These are phyloP conservation scores for Yamadazyma akitaensis DNA, from an alignment of 805 yeast species.

Conservation along the genomic window DNA sequence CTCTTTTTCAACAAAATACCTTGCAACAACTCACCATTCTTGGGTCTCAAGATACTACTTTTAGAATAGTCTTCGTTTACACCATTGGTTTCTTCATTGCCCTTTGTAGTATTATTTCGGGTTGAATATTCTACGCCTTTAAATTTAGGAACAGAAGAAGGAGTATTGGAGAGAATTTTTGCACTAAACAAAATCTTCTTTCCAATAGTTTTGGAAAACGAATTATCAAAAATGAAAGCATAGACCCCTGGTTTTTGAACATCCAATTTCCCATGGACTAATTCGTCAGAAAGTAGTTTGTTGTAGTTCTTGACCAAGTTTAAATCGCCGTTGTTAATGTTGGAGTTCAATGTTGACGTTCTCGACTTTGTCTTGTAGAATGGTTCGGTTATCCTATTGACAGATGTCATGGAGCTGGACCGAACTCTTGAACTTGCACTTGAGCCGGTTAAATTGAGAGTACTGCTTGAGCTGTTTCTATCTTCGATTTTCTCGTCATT, in stretches of 20 bases:
- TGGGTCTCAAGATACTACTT: slow-evolving; percentile 32
- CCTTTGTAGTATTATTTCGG: slow-evolving; percentile 6
- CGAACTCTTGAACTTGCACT: slow-evolving; percentile 14
- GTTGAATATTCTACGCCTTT: slow-evolving; percentile 3
- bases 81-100: neutral
- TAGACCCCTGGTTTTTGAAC: slow-evolving; percentile 64
- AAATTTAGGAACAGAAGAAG: neutral
- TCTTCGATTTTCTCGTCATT: slow-evolving; percentile 3
- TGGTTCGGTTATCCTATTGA: slow-evolving; percentile 32
- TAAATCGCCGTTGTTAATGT: slow-evolving; percentile 40
- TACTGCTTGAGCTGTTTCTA: slow-evolving; percentile 11
- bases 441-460: slow-evolving; percentile 12
- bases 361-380: slow-evolving; percentile 34
- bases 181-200: slow-evolving; percentile 71
- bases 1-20: slow-evolving; percentile 75
- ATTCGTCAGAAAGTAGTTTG: slow-evolving; percentile 50
- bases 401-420: slow-evolving; percentile 31
- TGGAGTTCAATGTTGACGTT: slow-evolving; percentile 34
- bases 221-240: slow-evolving; percentile 90
- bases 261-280: slow-evolving; percentile 59
- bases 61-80: slow-evolving; percentile 2
- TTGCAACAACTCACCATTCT: slow-evolving; percentile 70
- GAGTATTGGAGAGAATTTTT: slow-evolving; percentile 4
- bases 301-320: slow-evolving; percentile 57
- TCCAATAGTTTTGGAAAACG: slow-evolving; percentile 79